Conservation (phyloP, 495 filamentous ascomycete genomes). For the Annulohypoxylon nitens region DNA sequence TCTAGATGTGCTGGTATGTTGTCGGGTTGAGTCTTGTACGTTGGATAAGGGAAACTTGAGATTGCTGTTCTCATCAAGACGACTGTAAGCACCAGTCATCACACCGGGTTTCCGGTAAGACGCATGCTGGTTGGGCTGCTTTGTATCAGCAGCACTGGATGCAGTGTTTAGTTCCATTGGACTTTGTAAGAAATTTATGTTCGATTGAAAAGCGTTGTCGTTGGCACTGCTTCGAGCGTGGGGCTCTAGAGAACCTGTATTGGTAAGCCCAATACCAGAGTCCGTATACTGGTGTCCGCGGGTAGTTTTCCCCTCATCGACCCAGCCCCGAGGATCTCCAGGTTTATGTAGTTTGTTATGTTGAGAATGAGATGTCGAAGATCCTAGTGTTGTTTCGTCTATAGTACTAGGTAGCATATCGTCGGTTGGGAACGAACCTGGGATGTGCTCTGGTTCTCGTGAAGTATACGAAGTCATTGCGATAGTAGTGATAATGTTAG, state of each 20-base stretch:
- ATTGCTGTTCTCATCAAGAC: conserved; percentile 14
- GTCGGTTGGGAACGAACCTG: conserved; percentile 38
- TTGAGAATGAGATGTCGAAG: conserved; percentile 28
- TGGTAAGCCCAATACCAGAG: conserved; percentile 50
- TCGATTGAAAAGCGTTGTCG: conserved; percentile 12
- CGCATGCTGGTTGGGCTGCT: background rate
- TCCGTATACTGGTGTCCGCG: conserved; percentile 49
- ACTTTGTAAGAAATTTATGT: background rate
- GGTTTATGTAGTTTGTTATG: conserved; percentile 54
- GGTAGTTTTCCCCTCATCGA: conserved; percentile 20
- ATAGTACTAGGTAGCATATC: conserved; percentile 1
- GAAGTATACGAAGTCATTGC: conserved; percentile 34
- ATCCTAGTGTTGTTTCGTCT: conserved; percentile 18
- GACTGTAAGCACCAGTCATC: conserved; percentile 45
- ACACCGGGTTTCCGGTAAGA: conserved; percentile 32
- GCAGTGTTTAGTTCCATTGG: background rate
- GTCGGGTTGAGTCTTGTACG: conserved; percentile 3
- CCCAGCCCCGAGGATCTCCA: conserved; percentile 47
- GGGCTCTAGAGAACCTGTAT: conserved; percentile 7
- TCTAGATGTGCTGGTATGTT: background rate
- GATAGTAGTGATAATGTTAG: too few species aligned
- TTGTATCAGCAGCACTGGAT: background rate
- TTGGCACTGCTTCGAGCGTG: background rate
- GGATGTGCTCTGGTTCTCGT: conserved; percentile 16
- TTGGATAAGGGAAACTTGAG: background rate